Evolutionary conservation across 495 filamentous ascomycete species (phyloP), one percentile per base, ranked within the genome.

Genomic region (Sordaria brevicollis): DNA sequence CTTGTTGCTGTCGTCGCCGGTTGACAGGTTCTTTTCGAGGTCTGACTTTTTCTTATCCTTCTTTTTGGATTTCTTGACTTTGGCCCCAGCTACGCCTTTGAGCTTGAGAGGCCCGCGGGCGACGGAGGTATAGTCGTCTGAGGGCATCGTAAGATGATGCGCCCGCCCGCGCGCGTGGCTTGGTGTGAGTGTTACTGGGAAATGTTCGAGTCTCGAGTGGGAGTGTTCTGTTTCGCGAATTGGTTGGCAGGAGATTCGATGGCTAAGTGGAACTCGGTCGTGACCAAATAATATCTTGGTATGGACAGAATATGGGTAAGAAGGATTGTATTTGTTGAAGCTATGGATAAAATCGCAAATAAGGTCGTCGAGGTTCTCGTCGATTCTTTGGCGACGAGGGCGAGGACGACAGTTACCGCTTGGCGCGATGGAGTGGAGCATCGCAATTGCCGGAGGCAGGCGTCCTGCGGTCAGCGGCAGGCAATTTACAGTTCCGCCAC

Each of bases 101-200:
- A 97, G 87, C 76, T 92, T 93, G 54, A 96, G 88, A 33, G 87
- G 87, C 70, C 90, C 90, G 68, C 88, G 85, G 71, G 85, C 81
- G 65, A 85, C 80, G 72, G 89, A 82, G n/a, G 82, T 71, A 83
- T 94, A 95, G 57, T 93, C 92, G 74, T 92, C 88, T 68, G 84
- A 79, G 33, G 85, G 83, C 87, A 89, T 90, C 34, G 70, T 71
- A 41, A 25, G 62, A 11, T 39, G 71, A 6, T 37, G 70, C 17
- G n/a, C 17, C 41, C 34, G n/a, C 19, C 35, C 15, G 35, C 29
- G 35, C 35, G 13, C 41, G 69, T 29, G 37, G 54, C 4, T 29
- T 67, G 43, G 10, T 19, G 36, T 15, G 8, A 34, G 7, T 25
- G 41, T 2, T 21, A 36, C 39, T 38, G 29, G 54, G 67, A 68